Evolutionary conservation across 495 filamentous ascomycete species (phyloP).

Genomic region (Usnea hakonensis): DNA sequence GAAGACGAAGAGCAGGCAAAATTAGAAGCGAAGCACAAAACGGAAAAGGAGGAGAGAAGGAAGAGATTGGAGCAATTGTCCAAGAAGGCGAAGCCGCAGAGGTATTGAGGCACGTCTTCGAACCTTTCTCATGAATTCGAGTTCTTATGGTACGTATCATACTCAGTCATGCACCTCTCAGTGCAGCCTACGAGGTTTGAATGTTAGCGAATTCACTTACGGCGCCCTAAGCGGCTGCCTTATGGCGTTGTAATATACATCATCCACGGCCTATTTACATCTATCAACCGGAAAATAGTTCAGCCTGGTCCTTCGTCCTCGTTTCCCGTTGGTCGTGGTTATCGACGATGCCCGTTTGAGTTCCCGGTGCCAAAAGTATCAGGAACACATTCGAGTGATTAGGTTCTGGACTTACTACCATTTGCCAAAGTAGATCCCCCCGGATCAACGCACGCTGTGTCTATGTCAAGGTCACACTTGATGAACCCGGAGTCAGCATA

Average conservation of each 20-base stretch:
- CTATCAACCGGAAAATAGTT: not conserved
- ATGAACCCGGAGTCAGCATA: too few relatives aligned
- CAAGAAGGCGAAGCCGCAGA: conserved; percentile 19
- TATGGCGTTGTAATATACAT: not conserved
- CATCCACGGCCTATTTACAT: not conserved
- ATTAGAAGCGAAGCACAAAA: conserved; percentile 46
- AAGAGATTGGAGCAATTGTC: conserved; percentile 43
- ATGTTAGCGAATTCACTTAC: not conserved
- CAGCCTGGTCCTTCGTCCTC: not conserved
- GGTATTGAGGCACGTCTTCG: conserved; percentile 13
- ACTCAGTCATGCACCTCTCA: not conserved
- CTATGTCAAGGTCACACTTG: too few relatives aligned
- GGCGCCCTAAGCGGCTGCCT: not conserved
- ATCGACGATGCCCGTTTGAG: not conserved
- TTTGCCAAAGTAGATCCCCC: too few relatives aligned
- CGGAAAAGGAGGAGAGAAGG: conserved; percentile 50
- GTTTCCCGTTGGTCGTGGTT: not conserved
- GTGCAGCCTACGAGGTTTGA: not conserved
- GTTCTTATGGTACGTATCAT: not conserved
- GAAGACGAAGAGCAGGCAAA: conserved; percentile 54
- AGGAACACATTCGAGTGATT: too few relatives aligned
- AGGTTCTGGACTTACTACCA: too few relatives aligned
- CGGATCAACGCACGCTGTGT: not conserved
- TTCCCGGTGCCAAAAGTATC: too few relatives aligned
- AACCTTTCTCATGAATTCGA: not conserved